phyloP scores from a whole-genome alignment of 768 basidiomycete genomes.

The Cytidiella melzeri region DNA sequence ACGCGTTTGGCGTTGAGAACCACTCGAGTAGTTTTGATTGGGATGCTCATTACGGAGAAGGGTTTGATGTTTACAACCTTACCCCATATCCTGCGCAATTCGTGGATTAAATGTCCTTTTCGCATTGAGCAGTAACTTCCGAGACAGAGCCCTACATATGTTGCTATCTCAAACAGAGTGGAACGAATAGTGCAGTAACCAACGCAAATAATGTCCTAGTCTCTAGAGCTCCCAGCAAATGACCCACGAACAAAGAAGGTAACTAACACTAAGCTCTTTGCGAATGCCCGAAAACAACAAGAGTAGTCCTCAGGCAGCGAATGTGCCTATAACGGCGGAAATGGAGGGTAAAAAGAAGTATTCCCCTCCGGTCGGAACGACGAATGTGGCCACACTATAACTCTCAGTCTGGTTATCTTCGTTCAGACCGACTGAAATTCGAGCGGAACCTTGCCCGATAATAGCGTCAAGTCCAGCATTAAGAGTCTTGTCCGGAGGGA shows the following conservation, averaged over 20 bases:
- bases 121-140: background rate
- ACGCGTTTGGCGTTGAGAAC: slow-evolving; percentile 72
- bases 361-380: slow-evolving; percentile 7
- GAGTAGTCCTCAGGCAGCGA: background rate
- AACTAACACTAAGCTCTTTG: no score
- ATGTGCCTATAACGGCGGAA: background rate
- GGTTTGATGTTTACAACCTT: slow-evolving; percentile 62
- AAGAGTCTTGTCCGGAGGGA: slow-evolving; percentile 3
- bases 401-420: background rate
- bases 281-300: no score
- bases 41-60: slow-evolving; percentile 57
- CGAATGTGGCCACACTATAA: background rate
- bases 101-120: background rate
- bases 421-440: background rate
- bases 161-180: no score
- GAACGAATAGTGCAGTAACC: no score
- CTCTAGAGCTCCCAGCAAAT: no score
- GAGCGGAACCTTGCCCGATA: slow-evolving; percentile 1
- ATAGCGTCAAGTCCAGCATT: slow-evolving; percentile 7
- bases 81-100: no score
- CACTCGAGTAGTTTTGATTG: slow-evolving; percentile 65
- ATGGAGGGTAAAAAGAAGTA: slow-evolving; percentile 12
- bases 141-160: no score
- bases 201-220: no score
- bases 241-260: no score